A percentile compares a stretch with the other conserved stretches of the same genome.
These are phyloP conservation scores for Scheffersomyces ergatensis DNA, from an alignment of 805 yeast genomes.

Conservation along the genomic window DNA sequence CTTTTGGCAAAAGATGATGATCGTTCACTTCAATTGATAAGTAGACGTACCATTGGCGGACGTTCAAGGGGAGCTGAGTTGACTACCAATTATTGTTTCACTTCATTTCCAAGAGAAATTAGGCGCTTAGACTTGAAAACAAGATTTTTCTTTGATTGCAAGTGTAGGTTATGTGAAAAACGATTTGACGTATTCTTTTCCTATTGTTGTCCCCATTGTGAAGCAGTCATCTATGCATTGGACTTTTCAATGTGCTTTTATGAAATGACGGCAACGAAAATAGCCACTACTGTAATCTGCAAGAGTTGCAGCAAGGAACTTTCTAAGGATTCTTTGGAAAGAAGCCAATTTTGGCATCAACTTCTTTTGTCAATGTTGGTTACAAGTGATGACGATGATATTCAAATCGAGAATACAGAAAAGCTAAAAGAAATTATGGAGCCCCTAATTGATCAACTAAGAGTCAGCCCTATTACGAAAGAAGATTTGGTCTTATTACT, in stretches of 20 bases:
- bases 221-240: conserved; percentile 2
- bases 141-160: conserved; percentile 31
- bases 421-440: neutral
- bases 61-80: conserved; percentile 22
- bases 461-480: neutral
- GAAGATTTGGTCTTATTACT: neutral
- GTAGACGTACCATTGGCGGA: conserved; percentile 7
- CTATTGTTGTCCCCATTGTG: conserved; percentile 20
- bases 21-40: conserved; percentile 9
- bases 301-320: neutral
- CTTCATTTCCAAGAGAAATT: conserved; percentile 22
- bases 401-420: neutral
- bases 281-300: neutral
- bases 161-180: conserved; percentile 23
- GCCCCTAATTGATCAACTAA: neutral
- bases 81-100: conserved; percentile 25
- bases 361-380: neutral
- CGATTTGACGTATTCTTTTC: conserved; percentile 24
- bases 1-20: conserved; percentile 2
- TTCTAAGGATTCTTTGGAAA: neutral
- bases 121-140: conserved; percentile 18
- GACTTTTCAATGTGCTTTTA: neutral
- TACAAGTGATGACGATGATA: neutral
- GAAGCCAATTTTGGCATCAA: neutral
- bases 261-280: neutral